Evolutionary conservation across 352 stramenopile genomes (phyloP), one percentile per base, ranked within the genome.

Genomic region (Globisporangium paddicum): DNA sequence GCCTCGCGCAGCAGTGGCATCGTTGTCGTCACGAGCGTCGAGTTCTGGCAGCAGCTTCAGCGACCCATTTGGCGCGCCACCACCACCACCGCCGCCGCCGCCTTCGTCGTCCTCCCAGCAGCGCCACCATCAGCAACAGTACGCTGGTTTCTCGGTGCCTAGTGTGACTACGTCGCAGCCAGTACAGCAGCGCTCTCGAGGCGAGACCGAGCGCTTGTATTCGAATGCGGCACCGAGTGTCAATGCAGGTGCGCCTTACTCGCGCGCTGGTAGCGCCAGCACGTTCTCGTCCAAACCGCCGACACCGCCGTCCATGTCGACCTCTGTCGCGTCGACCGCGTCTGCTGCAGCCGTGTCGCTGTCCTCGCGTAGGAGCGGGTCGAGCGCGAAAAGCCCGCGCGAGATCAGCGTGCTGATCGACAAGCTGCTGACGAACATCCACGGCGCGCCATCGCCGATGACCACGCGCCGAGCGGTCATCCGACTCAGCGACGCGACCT

Each of bases 391-490:
- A 3, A 81, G 66, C 2, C 73, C 76, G 26, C 58, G 70, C n/a
- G 74, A 83, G 21, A 77, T 81, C 45, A 79, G 71, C 40, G 53
- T 73, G 62, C 59, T 88, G 54, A 74, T 82, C 55, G 72, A 84
- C 37, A 87, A 84, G 35, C 60, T 87, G 44, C 58, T 84, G 54
- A 40, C 14, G 9, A 76, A 79, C 32, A 63, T 90, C 30, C 67
- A 85, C 46, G 82, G 81, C 48, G 53, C 66, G 7, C 75, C 78
- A 38, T 86, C 82, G 23, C 58, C 84, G 16, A 68, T 88, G 23
- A 82, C 77, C 3, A 83, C 77, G 26, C 66, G 81, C 6, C 77
- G 79, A 28, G 74, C 75, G 2, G 72, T 89, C 34, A 67, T 83
- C 18, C 72, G 75, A 4, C 71, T 94, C 19, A 71, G 71, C 14